A percentile compares a stretch with the other conserved stretches of the same genome.
phyloP scores from a whole-genome alignment of 176 grass and related monocot genomes.

The Juncus inflexus region DNA sequence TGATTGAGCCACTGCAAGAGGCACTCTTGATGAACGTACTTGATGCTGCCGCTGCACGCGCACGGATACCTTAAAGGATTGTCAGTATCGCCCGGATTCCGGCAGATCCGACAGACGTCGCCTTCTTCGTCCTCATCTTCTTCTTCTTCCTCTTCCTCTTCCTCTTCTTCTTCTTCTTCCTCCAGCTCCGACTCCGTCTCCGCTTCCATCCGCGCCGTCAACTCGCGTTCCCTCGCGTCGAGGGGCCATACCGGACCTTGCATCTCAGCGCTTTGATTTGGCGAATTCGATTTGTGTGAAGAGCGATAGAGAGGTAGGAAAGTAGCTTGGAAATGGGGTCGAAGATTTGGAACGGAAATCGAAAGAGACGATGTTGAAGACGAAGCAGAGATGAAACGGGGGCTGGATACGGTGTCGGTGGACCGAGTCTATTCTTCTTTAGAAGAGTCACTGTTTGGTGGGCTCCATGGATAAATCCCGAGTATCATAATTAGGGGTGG shows the following conservation, averaged over 20 bases:
- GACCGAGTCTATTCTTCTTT: too few species aligned
- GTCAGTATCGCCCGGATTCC: slow-evolving; percentile 80
- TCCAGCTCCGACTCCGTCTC: slow-evolving; percentile 42
- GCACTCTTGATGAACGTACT: slow-evolving; percentile 99
- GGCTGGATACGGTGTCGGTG: too few species aligned
- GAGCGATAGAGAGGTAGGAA: slow-evolving; percentile 12
- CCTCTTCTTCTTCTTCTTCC: slow-evolving; percentile 35
- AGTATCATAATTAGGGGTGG: too few species aligned
- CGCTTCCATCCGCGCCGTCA: slow-evolving; percentile 21
- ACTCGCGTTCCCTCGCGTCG: slow-evolving; percentile 23
- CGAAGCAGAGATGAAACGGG: too few species aligned
- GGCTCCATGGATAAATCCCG: too few species aligned
- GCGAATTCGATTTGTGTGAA: slow-evolving; percentile 12
- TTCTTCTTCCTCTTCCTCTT: slow-evolving; percentile 31
- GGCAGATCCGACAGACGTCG: slow-evolving; percentile 99
- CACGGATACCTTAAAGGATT: slow-evolving; percentile 91
- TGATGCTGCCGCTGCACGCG: slow-evolving; percentile 99
- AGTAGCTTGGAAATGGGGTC: slow-evolving; percentile 23
- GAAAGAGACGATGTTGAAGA: too few species aligned
- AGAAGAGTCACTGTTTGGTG: too few species aligned
- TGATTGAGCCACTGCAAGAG: slow-evolving; percentile 99
- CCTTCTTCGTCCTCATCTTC: slow-evolving; percentile 53
- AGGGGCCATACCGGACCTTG: neutral
- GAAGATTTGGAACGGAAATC: slow-evolving; percentile 1
- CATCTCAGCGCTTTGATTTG: slow-evolving; percentile 11